phyloP scores from a whole-genome alignment of 768 basidiomycete genomes.

The Hortiboletus flavorubellus region DNA sequence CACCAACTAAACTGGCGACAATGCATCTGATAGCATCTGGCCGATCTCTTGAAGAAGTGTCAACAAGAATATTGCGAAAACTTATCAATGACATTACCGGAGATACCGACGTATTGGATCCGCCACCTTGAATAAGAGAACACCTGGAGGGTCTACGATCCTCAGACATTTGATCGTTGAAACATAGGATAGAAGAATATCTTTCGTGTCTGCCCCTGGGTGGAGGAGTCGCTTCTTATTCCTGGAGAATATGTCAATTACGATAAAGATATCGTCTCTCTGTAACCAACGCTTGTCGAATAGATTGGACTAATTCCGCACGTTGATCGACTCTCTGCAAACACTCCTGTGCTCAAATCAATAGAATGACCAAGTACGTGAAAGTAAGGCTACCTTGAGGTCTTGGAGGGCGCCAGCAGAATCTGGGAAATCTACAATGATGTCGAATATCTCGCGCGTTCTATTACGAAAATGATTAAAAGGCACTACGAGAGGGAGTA shows the following conservation, averaged over 20 bases:
- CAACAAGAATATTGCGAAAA: not conserved
- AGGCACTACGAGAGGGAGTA: not conserved
- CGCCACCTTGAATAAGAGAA: conserved; percentile 89
- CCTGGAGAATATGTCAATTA: conserved; percentile 37
- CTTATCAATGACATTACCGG: conserved; percentile 43
- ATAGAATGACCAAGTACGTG: not conserved
- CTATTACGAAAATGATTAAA: conserved; percentile 30
- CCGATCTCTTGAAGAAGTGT: conserved; percentile 54
- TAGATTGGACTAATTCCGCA: conserved; percentile 64
- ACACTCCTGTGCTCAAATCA: conserved; percentile 52
- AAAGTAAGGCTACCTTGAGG: conserved; percentile 53
- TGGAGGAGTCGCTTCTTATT: conserved; percentile 87
- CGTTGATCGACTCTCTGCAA: conserved; percentile 79
- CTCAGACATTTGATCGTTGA: conserved; percentile 88
- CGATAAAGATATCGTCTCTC: not conserved
- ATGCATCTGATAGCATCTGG: conserved; percentile 94
- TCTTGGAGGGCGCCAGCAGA: conserved; percentile 83
- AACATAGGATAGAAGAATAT: conserved; percentile 88
- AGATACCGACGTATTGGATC: conserved; percentile 90
- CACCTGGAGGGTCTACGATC: conserved; percentile 88
- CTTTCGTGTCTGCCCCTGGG: conserved; percentile 92
- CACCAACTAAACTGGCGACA: conserved; percentile 86
- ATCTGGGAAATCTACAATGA: conserved; percentile 92
- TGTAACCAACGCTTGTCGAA: conserved; percentile 70
- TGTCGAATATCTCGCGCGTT: conserved; percentile 87